Percentiles rank a stretch among this genome's conserved stretches.
These are phyloP conservation scores for Diaporthe humulicola DNA, from an alignment of 2,329 filamentous ascomycete species.

Conservation along the genomic window DNA sequence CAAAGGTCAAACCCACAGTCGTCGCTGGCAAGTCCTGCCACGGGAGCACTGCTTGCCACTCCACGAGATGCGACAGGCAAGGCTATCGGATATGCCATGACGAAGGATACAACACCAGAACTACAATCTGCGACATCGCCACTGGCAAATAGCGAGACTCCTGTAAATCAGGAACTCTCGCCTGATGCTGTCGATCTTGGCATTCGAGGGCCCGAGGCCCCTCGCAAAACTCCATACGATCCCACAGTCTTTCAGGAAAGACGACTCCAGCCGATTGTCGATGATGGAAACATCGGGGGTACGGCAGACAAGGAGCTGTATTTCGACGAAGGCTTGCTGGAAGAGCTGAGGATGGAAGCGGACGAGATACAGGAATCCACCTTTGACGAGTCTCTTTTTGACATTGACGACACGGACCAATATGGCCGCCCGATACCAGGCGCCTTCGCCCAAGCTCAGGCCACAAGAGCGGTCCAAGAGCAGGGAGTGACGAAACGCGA, in stretches of 20 bases:
- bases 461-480: conserved; percentile 54
- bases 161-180: conserved; percentile 34
- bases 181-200: conserved; percentile 54
- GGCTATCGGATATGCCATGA: conserved; percentile 69
- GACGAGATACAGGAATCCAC: conserved; percentile 65
- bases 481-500: conserved; percentile 56
- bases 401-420: conserved; percentile 74
- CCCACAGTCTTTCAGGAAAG: conserved; percentile 39
- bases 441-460: conserved; percentile 67
- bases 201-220: conserved; percentile 53
- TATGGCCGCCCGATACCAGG: conserved; percentile 73
- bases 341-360: conserved; percentile 61
- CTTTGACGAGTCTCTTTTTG: conserved; percentile 82
- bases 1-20: conserved; percentile 67
- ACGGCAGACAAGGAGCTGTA: conserved; percentile 73
- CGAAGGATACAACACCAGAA: conserved; percentile 58
- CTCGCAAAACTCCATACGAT: conserved; percentile 41
- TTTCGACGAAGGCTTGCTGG: conserved; percentile 73
- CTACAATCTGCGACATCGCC: conserved; percentile 34
- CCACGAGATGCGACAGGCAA: conserved; percentile 68
- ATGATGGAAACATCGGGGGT: neutral
- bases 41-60: conserved; percentile 61
- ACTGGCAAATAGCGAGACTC: conserved; percentile 36
- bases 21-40: conserved; percentile 63
- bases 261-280: conserved; percentile 34